Evolutionary conservation across 306 rosid genomes (phyloP).

Genomic region (Cucurbita argyrosperma): DNA sequence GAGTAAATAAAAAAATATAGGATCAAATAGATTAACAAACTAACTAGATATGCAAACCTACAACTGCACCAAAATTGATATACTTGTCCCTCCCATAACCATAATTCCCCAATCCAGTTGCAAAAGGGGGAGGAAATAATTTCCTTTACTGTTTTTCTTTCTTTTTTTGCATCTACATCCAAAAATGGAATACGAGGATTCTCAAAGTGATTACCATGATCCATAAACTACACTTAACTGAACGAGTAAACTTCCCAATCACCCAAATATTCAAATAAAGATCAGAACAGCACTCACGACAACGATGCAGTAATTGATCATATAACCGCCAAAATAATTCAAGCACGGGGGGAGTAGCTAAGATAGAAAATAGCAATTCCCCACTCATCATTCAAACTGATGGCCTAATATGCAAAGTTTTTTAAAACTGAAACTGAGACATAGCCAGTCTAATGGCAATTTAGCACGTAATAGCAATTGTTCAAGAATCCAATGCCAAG

Average conservation of each 20-base stretch:
- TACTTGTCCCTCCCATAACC: background rate
- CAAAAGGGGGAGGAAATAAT: background rate
- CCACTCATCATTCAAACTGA: background rate
- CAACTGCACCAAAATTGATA: background rate
- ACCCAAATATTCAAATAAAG: background rate
- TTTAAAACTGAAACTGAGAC: background rate
- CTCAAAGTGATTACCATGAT: background rate
- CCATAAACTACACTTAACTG: background rate
- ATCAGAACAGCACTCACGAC: background rate
- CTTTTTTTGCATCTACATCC: background rate
- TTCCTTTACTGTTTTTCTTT: no score
- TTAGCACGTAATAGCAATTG: background rate
- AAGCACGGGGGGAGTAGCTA: background rate
- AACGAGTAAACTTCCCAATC: background rate
- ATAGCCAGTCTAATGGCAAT: background rate
- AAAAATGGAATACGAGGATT: background rate
- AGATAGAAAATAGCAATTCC: background rate
- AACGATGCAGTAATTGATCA: slow-evolving; percentile 1
- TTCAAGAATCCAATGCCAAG: background rate
- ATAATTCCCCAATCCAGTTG: background rate
- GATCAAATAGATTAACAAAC: background rate
- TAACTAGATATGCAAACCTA: background rate
- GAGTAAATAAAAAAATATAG: background rate
- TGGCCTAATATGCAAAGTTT: background rate
- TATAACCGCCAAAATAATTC: background rate